phyloP scores from a whole-genome alignment of 2,329 filamentous ascomycete genomes.

The Aspergillaceae sp. region DNA sequence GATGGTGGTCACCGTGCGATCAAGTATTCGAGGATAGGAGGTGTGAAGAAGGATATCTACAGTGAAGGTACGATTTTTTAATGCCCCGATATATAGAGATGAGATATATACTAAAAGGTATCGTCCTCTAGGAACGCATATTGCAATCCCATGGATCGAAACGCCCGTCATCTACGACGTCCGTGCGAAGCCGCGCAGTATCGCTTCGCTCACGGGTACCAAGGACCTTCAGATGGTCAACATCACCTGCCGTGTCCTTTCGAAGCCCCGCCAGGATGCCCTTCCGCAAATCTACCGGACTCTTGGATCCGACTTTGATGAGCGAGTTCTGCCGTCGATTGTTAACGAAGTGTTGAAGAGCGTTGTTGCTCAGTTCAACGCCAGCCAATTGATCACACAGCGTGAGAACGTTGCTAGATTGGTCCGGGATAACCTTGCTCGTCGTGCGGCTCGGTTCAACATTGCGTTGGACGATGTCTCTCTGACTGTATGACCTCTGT shows the following conservation, averaged over 20 bases:
- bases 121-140: conserved; percentile 63
- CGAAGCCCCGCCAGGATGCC: conserved; percentile 74
- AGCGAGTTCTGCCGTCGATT: conserved; percentile 91
- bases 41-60: conserved; percentile 96
- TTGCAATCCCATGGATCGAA: conserved; percentile 94
- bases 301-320: conserved; percentile 90
- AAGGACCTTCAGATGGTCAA: conserved; percentile 99
- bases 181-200: conserved; percentile 91
- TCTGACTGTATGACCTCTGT: conserved; percentile 60
- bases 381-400: conserved; percentile 95
- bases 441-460: conserved; percentile 90
- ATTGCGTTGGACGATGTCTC: conserved; percentile 97
- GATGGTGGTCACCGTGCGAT: conserved; percentile 98
- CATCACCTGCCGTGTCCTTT: conserved; percentile 98
- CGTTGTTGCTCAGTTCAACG: conserved; percentile 98
- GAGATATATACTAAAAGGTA: not conserved
- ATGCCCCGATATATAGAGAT: too few species aligned
- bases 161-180: conserved; percentile 96
- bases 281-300: conserved; percentile 97
- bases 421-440: conserved; percentile 85
- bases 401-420: conserved; percentile 90
- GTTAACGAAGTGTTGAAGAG: conserved; percentile 99
- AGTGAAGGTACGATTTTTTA: conserved; percentile 59
- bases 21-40: conserved; percentile 88
- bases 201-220: conserved; percentile 92